Percentiles rank a stretch among this genome's conserved stretches.
Conservation (phyloP, 345 rosid genomes). For the Populus tremula region DNA sequence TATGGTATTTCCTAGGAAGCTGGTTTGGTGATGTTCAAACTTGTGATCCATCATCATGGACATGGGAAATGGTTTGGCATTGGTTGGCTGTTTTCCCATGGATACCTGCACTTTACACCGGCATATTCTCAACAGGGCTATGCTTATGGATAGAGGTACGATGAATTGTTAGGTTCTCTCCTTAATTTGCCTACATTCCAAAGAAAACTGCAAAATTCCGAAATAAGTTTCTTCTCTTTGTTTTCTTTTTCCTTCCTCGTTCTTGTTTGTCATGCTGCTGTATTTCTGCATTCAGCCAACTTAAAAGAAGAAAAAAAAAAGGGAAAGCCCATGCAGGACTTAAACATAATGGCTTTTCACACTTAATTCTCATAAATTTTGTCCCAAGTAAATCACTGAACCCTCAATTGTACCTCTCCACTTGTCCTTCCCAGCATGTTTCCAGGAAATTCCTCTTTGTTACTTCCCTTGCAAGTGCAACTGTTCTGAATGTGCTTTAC, state of each 20-base stretch:
- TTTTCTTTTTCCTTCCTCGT: neutral
- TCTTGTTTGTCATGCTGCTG: neutral
- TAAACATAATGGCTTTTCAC: neutral
- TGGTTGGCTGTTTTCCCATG: constrained; percentile 57
- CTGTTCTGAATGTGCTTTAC: neutral
- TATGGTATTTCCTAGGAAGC: constrained; percentile 51
- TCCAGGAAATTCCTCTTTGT: neutral
- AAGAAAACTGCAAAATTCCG: neutral
- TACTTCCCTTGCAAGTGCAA: neutral
- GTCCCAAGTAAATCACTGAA: neutral
- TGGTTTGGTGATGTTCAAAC: constrained; percentile 28
- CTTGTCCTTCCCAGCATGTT: neutral
- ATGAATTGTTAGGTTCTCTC: neutral
- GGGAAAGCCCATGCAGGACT: neutral
- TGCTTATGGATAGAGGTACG: constrained; percentile 69
- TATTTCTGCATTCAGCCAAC: neutral
- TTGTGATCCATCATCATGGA: constrained; percentile 40
- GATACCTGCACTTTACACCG: constrained; percentile 61
- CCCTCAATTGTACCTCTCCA: neutral
- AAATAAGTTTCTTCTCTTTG: neutral
- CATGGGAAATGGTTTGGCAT: constrained; percentile 44
- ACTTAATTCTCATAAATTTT: neutral
- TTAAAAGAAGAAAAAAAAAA: neutral
- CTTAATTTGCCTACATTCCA: neutral
- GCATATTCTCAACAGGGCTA: constrained; percentile 53